Conservation (phyloP, 2,329 filamentous ascomycete species). For the Alternaria brassicicola region DNA sequence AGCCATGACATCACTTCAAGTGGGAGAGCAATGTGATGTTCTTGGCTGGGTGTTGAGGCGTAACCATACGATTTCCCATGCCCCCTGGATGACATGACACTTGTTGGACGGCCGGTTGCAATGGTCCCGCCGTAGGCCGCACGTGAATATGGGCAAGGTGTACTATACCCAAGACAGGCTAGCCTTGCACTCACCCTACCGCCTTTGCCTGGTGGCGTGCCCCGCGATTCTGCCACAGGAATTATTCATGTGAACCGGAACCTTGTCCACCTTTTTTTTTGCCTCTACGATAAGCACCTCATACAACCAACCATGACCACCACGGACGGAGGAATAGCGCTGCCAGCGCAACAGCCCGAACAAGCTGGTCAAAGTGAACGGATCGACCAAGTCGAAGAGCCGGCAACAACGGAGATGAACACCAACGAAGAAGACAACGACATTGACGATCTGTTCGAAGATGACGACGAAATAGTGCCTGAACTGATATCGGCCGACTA, state of each 20-base stretch:
- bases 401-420: conserved; percentile 34
- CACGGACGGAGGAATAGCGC: conserved; percentile 11
- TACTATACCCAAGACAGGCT: background rate
- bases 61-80: background rate
- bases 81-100: conserved; percentile 15
- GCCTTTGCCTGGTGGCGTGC: conserved; percentile 15
- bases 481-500: conserved; percentile 64
- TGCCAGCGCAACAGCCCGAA: conserved; percentile 12
- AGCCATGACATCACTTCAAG: conserved; percentile 25
- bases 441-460: conserved; percentile 68
- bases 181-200: background rate
- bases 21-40: background rate
- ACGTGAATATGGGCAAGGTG: background rate
- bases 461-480: conserved; percentile 59
- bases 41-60: background rate
- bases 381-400: conserved; percentile 12
- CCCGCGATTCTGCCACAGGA: conserved; percentile 21
- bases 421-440: conserved; percentile 61
- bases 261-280: background rate
- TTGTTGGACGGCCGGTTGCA: conserved; percentile 11
- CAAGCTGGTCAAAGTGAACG: conserved; percentile 9
- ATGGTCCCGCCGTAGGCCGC: background rate
- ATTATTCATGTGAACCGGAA: conserved; percentile 11
- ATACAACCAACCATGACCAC: conserved; percentile 21
- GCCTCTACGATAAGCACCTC: background rate